Conservation (phyloP, 257 asterid species). For the Galeopsis tetrahit region DNA sequence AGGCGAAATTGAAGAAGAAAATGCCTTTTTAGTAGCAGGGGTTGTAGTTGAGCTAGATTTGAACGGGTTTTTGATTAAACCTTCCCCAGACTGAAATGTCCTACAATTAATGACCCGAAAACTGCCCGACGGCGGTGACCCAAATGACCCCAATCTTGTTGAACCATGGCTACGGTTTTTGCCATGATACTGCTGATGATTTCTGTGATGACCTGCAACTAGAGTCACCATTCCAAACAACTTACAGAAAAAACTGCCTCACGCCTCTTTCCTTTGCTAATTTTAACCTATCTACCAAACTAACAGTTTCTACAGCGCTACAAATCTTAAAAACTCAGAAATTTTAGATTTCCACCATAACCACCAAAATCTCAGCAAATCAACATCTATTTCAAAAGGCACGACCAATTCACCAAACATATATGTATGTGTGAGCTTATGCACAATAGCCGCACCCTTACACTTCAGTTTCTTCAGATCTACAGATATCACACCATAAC, state of each 20-base stretch:
- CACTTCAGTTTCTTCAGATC: constrained; percentile 81
- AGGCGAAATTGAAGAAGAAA: constrained; percentile 42
- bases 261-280: constrained; percentile 31
- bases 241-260: constrained; percentile 13
- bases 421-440: constrained; percentile 33
- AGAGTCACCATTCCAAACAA: constrained; percentile 64
- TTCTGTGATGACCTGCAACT: constrained; percentile 68
- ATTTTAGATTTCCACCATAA: constrained; percentile 69
- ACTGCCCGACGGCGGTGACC: constrained; percentile 38
- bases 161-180: constrained; percentile 40
- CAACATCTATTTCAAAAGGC: constrained; percentile 37
- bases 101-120: constrained; percentile 50
- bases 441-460: constrained; percentile 42
- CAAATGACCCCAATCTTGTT: constrained; percentile 32
- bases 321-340: constrained; percentile 22
- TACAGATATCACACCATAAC: constrained; percentile 40
- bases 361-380: constrained; percentile 75
- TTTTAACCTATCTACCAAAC: constrained; percentile 28
- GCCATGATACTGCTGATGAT: constrained; percentile 49
- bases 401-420: constrained; percentile 54
- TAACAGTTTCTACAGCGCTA: constrained; percentile 20
- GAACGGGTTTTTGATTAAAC: constrained; percentile 49
- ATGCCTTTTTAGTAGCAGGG: constrained; percentile 38
- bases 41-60: constrained; percentile 38
- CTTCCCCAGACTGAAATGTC: constrained; percentile 49